Conservation (phyloP, 1,284 basidiomycete species). For the Sporisorium scitamineum region DNA sequence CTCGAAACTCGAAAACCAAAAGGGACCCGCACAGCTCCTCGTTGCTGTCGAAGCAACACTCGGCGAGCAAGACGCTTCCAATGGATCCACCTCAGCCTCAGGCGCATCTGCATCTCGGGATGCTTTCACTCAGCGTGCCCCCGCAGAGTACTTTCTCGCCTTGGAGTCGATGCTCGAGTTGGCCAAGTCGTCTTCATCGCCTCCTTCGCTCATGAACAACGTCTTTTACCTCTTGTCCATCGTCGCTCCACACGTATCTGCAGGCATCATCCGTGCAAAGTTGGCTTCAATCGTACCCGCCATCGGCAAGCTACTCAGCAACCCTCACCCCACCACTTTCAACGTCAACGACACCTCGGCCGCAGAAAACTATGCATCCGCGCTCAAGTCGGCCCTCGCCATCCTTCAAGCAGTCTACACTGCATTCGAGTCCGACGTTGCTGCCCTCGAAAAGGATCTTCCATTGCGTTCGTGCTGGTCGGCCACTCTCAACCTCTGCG, state of each 20-base stretch:
- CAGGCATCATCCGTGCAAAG: slow-evolving; percentile 61
- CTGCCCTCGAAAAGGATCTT: slow-evolving; percentile 53
- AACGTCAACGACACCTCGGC: slow-evolving; percentile 74
- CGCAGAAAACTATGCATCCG: slow-evolving; percentile 73
- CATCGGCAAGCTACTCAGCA: slow-evolving; percentile 58
- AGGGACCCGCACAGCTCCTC: slow-evolving; percentile 88
- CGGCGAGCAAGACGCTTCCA: slow-evolving; percentile 77
- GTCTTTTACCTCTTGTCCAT: slow-evolving; percentile 64
- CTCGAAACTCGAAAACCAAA: slow-evolving; percentile 86
- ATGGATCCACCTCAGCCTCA: slow-evolving; percentile 72
- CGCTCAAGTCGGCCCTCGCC: slow-evolving; percentile 79
- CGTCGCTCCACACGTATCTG: slow-evolving; percentile 58
- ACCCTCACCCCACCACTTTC: slow-evolving; percentile 52
- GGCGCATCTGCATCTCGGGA: slow-evolving; percentile 77
- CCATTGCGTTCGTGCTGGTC: slow-evolving; percentile 70
- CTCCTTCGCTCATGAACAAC: slow-evolving; percentile 51
- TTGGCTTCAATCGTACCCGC: slow-evolving; percentile 52
- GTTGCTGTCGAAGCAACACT: slow-evolving; percentile 89
- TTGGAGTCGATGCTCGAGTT: slow-evolving; percentile 62
- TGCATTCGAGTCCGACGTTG: slow-evolving; percentile 76
- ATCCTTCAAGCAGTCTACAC: slow-evolving; percentile 78
- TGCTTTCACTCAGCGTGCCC: slow-evolving; percentile 64
- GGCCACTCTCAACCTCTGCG: slow-evolving; percentile 82
- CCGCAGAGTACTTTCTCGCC: slow-evolving; percentile 66
- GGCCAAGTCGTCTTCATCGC: slow-evolving; percentile 30